Conservation (phyloP, 176 grass and related monocot species). For the Rhipidocladum racemiflorum region DNA sequence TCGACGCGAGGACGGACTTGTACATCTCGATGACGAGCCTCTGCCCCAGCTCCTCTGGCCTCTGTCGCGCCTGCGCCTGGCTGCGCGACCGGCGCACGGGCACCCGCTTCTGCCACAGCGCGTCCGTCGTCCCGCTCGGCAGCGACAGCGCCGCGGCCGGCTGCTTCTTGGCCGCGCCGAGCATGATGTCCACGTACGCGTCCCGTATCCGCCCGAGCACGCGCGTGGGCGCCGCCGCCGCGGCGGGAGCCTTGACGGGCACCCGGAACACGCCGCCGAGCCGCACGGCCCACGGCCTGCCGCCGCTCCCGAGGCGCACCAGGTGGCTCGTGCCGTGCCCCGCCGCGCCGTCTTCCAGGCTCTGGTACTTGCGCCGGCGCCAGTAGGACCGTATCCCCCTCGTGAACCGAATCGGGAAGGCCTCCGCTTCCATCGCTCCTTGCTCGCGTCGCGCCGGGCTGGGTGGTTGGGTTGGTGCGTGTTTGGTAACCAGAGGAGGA, state of each 20-base stretch:
- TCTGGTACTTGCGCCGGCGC: constrained; percentile 55
- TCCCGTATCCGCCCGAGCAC: constrained; percentile 61
- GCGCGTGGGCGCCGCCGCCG: constrained; percentile 36
- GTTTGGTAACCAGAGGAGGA: background rate
- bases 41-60: constrained; percentile 47
- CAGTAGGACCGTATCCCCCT: constrained; percentile 74
- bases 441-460: background rate
- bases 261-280: constrained; percentile 47
- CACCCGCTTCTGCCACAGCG: constrained; percentile 59
- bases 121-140: constrained; percentile 36
- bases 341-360: constrained; percentile 17
- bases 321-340: constrained; percentile 32
- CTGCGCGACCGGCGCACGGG: constrained; percentile 40
- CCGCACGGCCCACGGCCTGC: constrained; percentile 35
- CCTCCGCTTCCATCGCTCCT: constrained; percentile 44
- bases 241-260: constrained; percentile 19
- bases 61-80: constrained; percentile 33
- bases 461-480: background rate
- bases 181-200: constrained; percentile 71
- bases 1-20: constrained; percentile 56
- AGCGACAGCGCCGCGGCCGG: constrained; percentile 21
- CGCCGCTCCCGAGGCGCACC: constrained; percentile 45
- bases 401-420: constrained; percentile 66
- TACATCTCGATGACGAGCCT: constrained; percentile 74
- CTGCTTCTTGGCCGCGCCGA: constrained; percentile 54